These are phyloP conservation scores for Iris pallida DNA, from an alignment of 116 monocot genomes.

Conservation along the genomic window DNA sequence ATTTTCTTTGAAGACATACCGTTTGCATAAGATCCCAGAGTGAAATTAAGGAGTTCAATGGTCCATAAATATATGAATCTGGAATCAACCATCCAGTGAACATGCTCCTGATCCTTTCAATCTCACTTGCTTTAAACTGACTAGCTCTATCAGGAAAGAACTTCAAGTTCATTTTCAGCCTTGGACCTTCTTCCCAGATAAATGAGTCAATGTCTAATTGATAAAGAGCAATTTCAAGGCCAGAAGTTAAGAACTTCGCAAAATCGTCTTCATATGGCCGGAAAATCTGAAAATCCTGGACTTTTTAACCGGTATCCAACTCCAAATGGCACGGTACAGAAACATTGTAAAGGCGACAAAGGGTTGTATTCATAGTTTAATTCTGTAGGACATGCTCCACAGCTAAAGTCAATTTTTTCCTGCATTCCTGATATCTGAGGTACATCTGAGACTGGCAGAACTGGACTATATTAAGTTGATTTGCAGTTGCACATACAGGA, in stretches of 20 bases:
- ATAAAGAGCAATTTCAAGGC: constrained; percentile 40
- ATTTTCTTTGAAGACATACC: constrained; percentile 36
- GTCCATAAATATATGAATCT: constrained; percentile 78
- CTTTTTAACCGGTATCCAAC: constrained; percentile 95
- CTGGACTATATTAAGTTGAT: constrained; percentile 25
- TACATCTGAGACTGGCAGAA: constrained; percentile 49
- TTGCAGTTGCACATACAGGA: constrained; percentile 66
- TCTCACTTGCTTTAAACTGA: constrained; percentile 57
- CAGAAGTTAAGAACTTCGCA: constrained; percentile 41
- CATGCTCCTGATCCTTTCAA: constrained; percentile 46
- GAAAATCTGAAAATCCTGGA: constrained; percentile 80
- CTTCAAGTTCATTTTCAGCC: constrained; percentile 79
- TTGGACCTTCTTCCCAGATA: constrained; percentile 89
- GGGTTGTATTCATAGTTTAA: constrained; percentile 49
- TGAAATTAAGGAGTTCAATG: constrained; percentile 86
- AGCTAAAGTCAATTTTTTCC: constrained; percentile 17
- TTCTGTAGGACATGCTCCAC: constrained; percentile 38
- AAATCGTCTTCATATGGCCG: constrained; percentile 37
- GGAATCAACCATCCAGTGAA: constrained; percentile 79
- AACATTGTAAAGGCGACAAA: constrained; percentile 38
- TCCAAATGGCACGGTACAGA: constrained; percentile 62
- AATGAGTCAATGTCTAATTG: constrained; percentile 64
- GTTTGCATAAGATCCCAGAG: constrained; percentile 55
- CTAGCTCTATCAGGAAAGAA: constrained; percentile 51
- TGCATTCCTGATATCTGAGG: constrained; percentile 22